These are phyloP conservation scores for Diaporthe batatas DNA, from an alignment of 2,329 filamentous ascomycete species.

Conservation along the genomic window DNA sequence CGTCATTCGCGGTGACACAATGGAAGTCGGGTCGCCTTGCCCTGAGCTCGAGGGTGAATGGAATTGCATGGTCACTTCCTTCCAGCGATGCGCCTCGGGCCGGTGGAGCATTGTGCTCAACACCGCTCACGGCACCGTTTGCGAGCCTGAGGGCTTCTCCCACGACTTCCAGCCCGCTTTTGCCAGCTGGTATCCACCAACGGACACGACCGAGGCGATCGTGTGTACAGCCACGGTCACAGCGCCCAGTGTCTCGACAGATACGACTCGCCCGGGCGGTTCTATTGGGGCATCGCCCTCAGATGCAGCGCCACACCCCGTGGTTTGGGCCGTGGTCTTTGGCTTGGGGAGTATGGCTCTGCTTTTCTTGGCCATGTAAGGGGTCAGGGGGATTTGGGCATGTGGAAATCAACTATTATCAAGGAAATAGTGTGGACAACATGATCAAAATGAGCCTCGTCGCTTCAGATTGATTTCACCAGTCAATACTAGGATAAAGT, in stretches of 20 bases:
- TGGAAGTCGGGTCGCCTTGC: slow-evolving; percentile 58
- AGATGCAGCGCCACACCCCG: neutral
- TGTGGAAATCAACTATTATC: too few species aligned
- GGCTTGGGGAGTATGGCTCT: neutral
- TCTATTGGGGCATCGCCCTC: neutral
- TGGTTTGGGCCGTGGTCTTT: neutral
- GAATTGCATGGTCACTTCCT: slow-evolving; percentile 65
- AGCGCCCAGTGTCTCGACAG: neutral
- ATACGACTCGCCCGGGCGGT: neutral
- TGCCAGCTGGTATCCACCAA: slow-evolving; percentile 13
- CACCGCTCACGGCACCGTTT: slow-evolving; percentile 61
- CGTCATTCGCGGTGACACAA: neutral
- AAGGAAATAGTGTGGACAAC: neutral
- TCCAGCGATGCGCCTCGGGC: slow-evolving; percentile 64
- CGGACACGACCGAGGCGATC: slow-evolving; percentile 16
- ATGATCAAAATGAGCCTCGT: neutral
- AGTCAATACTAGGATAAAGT: neutral
- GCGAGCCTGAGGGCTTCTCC: slow-evolving; percentile 44
- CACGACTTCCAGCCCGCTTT: slow-evolving; percentile 31
- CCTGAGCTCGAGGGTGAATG: slow-evolving; percentile 62
- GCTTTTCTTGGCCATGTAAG: neutral
- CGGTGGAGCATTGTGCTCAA: slow-evolving; percentile 60
- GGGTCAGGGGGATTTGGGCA: accelerated
- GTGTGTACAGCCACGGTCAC: neutral
- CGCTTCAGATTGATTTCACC: neutral